Base-by-base conservation (phyloP, 2,329 filamentous ascomycete genomes). In the Stachybotrys chlorohalonatus region DNA sequence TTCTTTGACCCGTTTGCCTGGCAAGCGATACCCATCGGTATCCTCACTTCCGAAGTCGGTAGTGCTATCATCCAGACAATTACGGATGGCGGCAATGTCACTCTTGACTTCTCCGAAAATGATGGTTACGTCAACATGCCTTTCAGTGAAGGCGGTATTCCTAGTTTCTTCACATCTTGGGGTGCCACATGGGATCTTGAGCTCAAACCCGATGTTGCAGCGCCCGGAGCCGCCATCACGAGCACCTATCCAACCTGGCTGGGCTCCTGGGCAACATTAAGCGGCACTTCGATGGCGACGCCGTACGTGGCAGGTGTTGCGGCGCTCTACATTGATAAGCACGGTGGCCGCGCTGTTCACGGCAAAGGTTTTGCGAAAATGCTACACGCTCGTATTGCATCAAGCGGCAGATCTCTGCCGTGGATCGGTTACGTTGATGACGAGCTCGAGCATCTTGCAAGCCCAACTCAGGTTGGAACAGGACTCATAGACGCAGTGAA, bases 201-300 rank as follows among this genome's bases (percentile, higher is more conserved):
- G 30, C 30, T 51, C 30, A 51, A 51, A 13, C 49, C 49, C 7
- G 49, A 51, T 36, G 49, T 51, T 30, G 49, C 49, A 6, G 49
- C 49, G 15, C 49, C 49, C 7, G 49, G 49, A 3, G 49, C 24
- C 30, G 49, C 30, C 49, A 32, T 51, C 49, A 51, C 49, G 9
- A 51, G 49, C 49, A 51, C 49, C 11, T 51, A 36, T 31, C 49
- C 49, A 13, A 51, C 49, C 9, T 51, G 24, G 24, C 7, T 51
- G 2, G 49, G 24, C 49, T 51, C 49, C 11, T 51, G 49, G 49
- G 49, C 49, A 36, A 51, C 49, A 30, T 30, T 51, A 16, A 30
- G 49, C 51, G 76, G 76, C 42, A 79, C 76, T 1, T 75, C 72
- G 1, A 78, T 78, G 76, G 71, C 74, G 7, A 69, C 69, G 17